phyloP scores from a whole-genome alignment of 805 yeast species.

The Ascoidea asiatica region DNA sequence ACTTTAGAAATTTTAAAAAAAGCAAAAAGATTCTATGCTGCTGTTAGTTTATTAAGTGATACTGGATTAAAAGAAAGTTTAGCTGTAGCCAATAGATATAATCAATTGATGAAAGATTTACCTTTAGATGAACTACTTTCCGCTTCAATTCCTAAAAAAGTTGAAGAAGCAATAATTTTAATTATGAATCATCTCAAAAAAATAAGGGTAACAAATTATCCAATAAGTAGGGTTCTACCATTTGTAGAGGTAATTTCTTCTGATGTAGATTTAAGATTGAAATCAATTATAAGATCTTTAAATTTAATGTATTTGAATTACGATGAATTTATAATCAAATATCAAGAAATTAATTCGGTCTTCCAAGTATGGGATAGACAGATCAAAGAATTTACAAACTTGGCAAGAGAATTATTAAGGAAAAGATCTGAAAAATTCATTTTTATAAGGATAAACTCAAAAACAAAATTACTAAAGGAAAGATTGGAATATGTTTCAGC shows the following conservation, averaged over 20 bases:
- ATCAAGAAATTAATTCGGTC: constrained; percentile 19
- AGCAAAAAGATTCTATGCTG: constrained; percentile 72
- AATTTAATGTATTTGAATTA: constrained; percentile 32
- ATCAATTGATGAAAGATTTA: constrained; percentile 51
- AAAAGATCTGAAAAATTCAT: constrained; percentile 61
- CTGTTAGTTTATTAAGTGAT: constrained; percentile 59
- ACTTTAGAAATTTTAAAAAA: constrained; percentile 48
- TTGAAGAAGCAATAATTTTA: constrained; percentile 29
- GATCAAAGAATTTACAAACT: constrained; percentile 45
- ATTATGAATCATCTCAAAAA: constrained; percentile 54
- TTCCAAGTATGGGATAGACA: constrained; percentile 45
- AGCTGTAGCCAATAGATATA: constrained; percentile 37
- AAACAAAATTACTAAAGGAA: constrained; percentile 24
- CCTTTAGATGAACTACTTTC: constrained; percentile 49
- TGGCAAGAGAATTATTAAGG: constrained; percentile 64
- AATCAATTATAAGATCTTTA: constrained; percentile 20
- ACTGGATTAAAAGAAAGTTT: constrained; percentile 49
- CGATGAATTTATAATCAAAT: constrained; percentile 22
- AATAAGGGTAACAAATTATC: constrained; percentile 46
- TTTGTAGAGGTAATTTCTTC: constrained; percentile 52
- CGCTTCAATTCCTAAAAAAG: constrained; percentile 27
- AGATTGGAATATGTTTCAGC: constrained; percentile 27
- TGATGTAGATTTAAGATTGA: constrained; percentile 37
- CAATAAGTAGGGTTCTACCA: constrained; percentile 46
- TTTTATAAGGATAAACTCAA: constrained; percentile 43